A percentile compares a stretch with the other conserved stretches of the same genome.
Conservation (phyloP, 345 rosid genomes). For the Chamaenerion angustifolium region DNA sequence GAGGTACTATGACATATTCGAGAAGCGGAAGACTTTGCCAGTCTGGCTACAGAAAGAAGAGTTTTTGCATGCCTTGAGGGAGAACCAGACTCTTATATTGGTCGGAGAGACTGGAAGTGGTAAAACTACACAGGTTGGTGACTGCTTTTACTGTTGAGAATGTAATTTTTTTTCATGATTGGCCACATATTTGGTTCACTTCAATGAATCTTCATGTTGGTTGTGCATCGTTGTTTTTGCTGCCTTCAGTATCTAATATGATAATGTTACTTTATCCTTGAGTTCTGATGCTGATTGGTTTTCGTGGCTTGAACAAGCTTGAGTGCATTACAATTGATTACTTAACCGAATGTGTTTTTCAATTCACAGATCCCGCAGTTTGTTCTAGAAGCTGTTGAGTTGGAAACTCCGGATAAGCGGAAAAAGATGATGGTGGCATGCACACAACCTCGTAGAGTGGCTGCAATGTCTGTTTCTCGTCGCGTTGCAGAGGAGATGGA, state of each 20-base stretch:
- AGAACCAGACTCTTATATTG: slow-evolving; percentile 54
- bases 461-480: slow-evolving; percentile 99
- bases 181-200: too few species aligned
- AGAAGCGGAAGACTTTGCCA: slow-evolving; percentile 71
- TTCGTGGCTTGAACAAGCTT: neutral
- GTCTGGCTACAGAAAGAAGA: slow-evolving; percentile 96
- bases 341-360: neutral
- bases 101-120: slow-evolving; percentile 99
- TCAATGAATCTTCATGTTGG: too few species aligned
- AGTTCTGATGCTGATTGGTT: too few species aligned
- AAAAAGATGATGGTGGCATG: slow-evolving; percentile 85
- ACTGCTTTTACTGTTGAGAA: neutral
- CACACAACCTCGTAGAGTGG: slow-evolving; percentile 97
- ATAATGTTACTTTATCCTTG: too few species aligned
- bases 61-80: slow-evolving; percentile 42
- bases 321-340: neutral
- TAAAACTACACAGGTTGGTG: slow-evolving; percentile 83
- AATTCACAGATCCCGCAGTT: slow-evolving; percentile 81
- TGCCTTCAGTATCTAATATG: too few species aligned
- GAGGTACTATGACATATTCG: slow-evolving; percentile 64
- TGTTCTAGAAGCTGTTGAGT: slow-evolving; percentile 74
- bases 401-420: slow-evolving; percentile 63
- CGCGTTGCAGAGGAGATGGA: slow-evolving; percentile 99
- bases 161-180: too few species aligned
- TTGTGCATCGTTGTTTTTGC: too few species aligned